Percentiles rank a stretch among this genome's conserved stretches.
Evolutionary conservation across 2,329 filamentous ascomycete genomes (phyloP).

Genomic region (Leptographium radiaticola): DNA sequence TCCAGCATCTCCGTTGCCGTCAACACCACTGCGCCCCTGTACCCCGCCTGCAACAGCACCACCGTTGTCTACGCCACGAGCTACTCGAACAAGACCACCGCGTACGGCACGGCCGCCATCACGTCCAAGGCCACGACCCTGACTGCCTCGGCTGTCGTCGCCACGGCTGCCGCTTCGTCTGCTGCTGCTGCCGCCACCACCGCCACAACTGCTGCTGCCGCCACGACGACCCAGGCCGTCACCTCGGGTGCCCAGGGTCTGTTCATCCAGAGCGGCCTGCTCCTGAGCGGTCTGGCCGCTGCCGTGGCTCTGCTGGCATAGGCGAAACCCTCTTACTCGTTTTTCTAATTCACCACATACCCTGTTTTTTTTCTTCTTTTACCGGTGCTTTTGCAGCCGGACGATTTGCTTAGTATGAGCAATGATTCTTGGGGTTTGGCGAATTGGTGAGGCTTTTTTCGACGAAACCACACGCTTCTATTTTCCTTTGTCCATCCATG

Average conservation of each 20-base stretch:
- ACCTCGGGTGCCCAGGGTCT: slow-evolving; percentile 21
- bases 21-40: slow-evolving; percentile 8
- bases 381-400: background rate
- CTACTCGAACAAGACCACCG: slow-evolving; percentile 12
- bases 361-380: background rate
- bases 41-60: slow-evolving; percentile 11
- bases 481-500: background rate
- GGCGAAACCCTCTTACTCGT: background rate
- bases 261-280: slow-evolving; percentile 25
- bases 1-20: slow-evolving; percentile 12
- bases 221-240: background rate
- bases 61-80: slow-evolving; percentile 11
- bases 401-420: background rate
- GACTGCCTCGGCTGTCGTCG: background rate
- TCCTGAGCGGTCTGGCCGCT: slow-evolving; percentile 26
- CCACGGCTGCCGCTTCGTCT: slow-evolving; percentile 2
- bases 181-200: background rate
- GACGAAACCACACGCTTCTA: background rate
- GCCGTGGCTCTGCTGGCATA: slow-evolving; percentile 26
- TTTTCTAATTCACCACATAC: background rate
- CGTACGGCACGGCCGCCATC: slow-evolving; percentile 10
- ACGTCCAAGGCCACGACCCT: slow-evolving; percentile 14
- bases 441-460: background rate
- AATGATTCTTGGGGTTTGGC: background rate
- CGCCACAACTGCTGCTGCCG: background rate